Evolutionary conservation across 257 asterid genomes (phyloP), one percentile per base, ranked within the genome.

Genomic region (Przewalskia tangutica): DNA sequence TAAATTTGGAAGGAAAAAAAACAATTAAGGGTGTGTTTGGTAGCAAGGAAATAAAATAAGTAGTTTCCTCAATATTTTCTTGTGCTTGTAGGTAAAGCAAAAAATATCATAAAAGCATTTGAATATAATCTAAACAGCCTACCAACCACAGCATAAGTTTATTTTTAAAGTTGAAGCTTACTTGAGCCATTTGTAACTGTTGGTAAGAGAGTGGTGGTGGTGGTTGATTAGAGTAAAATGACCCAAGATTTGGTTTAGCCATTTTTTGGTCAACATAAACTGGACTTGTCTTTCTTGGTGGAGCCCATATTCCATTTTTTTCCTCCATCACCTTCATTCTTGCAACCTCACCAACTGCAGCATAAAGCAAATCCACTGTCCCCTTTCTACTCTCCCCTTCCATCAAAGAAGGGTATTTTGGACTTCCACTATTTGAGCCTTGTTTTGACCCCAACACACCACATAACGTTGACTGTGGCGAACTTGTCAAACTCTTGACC

Each of bases 401-500:
- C 32, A 27, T 27, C 32, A 27, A 27, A 2, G 91, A 89, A 16
- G 77, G 82, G 59, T 86, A 32, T 66, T 82, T 81, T 6, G 92
- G 89, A 53, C 89, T 89, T 77, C 86, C 88, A 23, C 87, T 89
- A 63, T 81, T 82, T 13, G 92, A 87, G 46, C 85, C 86, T 63
- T 83, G 89, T 51, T 87, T 87, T 86, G 84, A 80, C 40, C 81
- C 87, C 34, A 71, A n/a, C n/a, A 71, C 40, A 1, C 79, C 79
- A 48, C 87, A 89, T 3, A 93, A 90, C 5, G 98, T 90, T 3
- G 98, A 95, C 77, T 92, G 94, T 2, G 98, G 98, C 8, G 98
- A 95, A 18, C 92, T 89, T 4, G 94, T 89, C 4, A 90, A 82
- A 79, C 83, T 79, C 85, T 77, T 62, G 0, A 82, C 91, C 98